These are phyloP conservation scores for Peronospora belbahrii DNA, from an alignment of 352 stramenopile genomes.

Conservation along the genomic window DNA sequence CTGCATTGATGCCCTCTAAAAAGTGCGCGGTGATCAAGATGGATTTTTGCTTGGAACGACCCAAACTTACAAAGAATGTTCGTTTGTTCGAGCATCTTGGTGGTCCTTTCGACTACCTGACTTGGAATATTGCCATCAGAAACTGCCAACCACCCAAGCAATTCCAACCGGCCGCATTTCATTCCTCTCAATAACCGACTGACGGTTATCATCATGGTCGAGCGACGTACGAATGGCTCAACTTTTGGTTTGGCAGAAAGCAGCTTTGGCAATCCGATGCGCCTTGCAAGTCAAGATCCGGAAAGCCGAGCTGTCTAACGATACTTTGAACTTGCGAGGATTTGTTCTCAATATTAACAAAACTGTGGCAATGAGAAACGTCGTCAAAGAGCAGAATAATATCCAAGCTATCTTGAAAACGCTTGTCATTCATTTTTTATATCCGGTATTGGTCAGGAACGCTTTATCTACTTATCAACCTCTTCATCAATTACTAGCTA, in stretches of 20 bases:
- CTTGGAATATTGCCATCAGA: neutral
- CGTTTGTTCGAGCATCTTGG: too few species aligned
- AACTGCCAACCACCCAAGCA: neutral
- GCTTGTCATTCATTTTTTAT: neutral
- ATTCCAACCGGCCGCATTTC: conserved; percentile 2
- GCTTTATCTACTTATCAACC: neutral
- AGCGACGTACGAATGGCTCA: neutral
- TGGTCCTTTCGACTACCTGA: neutral
- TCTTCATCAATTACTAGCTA: too few species aligned
- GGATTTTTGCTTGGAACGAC: conserved; percentile 6
- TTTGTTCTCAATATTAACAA: neutral
- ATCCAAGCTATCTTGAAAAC: neutral
- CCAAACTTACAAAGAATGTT: too few species aligned
- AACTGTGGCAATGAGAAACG: too few species aligned
- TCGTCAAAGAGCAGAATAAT: neutral
- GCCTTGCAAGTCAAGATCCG: neutral
- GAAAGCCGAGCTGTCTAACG: conserved; percentile 3
- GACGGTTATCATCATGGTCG: too few species aligned
- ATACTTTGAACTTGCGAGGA: neutral
- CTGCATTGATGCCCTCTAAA: conserved; percentile 3
- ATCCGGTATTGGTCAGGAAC: neutral
- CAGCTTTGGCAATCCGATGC: neutral
- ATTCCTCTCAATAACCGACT: too few species aligned
- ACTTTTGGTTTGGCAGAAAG: conserved; percentile 10
- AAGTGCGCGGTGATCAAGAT: conserved; percentile 8